Evolutionary conservation across 208 protist genomes (phyloP), one percentile per base, ranked within the genome.

Genomic region (Leptomonas pyrrhocoris): DNA sequence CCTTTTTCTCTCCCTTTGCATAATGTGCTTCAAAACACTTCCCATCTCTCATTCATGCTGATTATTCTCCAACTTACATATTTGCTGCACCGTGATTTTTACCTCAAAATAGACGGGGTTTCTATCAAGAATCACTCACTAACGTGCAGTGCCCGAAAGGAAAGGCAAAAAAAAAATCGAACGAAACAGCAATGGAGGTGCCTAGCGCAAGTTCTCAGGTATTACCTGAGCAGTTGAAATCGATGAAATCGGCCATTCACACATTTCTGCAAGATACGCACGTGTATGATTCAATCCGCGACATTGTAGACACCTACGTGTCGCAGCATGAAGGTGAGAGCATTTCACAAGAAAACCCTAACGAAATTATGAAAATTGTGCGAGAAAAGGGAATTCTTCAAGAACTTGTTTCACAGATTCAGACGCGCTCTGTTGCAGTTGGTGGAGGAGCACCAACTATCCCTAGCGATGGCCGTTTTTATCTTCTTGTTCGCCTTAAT

Each of bases 281-380:
- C 77, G 92, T 97, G 7, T 98, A 96, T 63, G 76, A 84, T 55
- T 89, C 87, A 7, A 95, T 98, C 54, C 74, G 95, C 49, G 82
- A 94, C 48, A 93, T 98, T 54, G 78, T 98, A 2, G 85, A 95
- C 49, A 85, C 90, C 13, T 97, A 97, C 68, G 67, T 93, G 1
- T 77, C 83, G 13, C 80, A 94, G 50, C 77, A 95, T 62, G 76
- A 74, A 25, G 84, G 80, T 1, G 58, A 78, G 5, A 58, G 38
- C 7, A 30, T 82, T 28, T 36, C 68, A 19, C 43, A 68, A 9
- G 79, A 83, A 0, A 84, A 82, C 59, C 68, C 84, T n/a, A 72
- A 68, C 36, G 86, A 91, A 48, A 83, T 98, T 15, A 92, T 98
- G 85, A 75, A 80, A 19, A 84, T 97, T 48, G 67, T 97, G 12